Evolutionary conservation across 2,329 filamentous ascomycete genomes (phyloP).

Genomic region (Passalora sequoiae): DNA sequence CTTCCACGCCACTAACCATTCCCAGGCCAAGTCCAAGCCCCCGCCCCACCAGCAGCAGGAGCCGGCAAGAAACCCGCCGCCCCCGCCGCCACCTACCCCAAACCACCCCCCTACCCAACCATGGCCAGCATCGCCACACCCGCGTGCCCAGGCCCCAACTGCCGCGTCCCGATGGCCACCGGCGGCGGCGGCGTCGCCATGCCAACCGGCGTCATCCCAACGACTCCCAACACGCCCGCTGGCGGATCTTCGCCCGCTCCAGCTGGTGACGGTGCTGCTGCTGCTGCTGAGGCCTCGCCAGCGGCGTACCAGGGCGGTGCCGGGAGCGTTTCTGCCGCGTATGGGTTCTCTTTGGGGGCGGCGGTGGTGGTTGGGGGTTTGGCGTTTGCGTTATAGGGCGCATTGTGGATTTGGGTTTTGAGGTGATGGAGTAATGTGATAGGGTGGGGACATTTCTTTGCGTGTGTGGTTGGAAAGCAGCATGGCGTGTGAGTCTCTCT

Average conservation of each 20-base stretch:
- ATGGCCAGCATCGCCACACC: constrained; percentile 11
- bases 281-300: constrained; percentile 9
- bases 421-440: constrained; percentile 5
- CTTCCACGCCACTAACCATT: neutral
- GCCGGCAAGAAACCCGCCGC: neutral
- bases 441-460: neutral
- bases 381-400: constrained; percentile 23
- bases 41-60: neutral
- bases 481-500: too few species aligned
- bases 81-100: constrained; percentile 5
- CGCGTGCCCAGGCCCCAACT: constrained; percentile 26
- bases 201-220: neutral
- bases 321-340: constrained; percentile 9
- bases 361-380: constrained; percentile 20
- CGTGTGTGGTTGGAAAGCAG: neutral
- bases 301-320: constrained; percentile 17
- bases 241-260: constrained; percentile 1
- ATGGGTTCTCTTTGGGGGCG: constrained; percentile 10
- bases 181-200: constrained; percentile 8
- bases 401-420: constrained; percentile 1
- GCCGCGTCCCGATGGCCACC: constrained; percentile 22
- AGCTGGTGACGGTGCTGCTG: neutral
- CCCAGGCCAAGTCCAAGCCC: neutral
- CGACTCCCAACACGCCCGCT: neutral
- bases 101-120: constrained; percentile 23